Evolutionary conservation across 441 rosid genomes (phyloP).

Genomic region (Pelargonium cotyledonis): DNA sequence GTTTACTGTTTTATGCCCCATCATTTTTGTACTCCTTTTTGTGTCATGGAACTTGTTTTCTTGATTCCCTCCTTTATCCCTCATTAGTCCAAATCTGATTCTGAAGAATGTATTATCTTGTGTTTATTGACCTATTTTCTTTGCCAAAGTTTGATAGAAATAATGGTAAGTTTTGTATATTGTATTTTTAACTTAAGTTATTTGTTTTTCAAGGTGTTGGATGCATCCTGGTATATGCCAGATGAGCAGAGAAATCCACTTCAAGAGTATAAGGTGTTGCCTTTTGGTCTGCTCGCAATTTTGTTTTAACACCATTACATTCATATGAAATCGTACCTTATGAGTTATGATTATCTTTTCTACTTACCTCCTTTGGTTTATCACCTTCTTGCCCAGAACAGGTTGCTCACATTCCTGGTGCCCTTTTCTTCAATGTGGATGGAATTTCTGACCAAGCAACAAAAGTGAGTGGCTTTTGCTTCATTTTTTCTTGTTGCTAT

Average conservation of each 20-base stretch:
- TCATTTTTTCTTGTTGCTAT: not conserved
- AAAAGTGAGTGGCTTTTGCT: slow-evolving; percentile 17
- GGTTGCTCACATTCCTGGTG: slow-evolving; percentile 31
- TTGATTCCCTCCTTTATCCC: slow-evolving; percentile 1
- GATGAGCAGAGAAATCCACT: slow-evolving; percentile 13
- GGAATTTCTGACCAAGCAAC: slow-evolving; percentile 26
- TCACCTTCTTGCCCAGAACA: slow-evolving; percentile 6
- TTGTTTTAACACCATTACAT: not conserved
- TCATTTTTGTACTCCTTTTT: not conserved
- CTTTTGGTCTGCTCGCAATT: not conserved
- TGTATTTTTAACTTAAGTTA: not conserved
- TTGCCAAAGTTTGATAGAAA: not conserved
- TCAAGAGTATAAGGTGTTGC: slow-evolving; percentile 25
- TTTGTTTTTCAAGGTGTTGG: not conserved
- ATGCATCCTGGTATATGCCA: slow-evolving; percentile 12
- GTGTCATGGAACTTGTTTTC: not conserved
- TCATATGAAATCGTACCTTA: not conserved
- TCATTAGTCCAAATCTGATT: not conserved
- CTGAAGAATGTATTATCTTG: not conserved
- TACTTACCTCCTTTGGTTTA: not conserved
- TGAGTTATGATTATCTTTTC: not conserved
- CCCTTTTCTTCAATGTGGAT: slow-evolving; percentile 27
- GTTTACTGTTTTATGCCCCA: not conserved
- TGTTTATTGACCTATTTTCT: not conserved
- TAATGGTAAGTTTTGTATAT: not conserved